Percentiles rank a stretch among this genome's conserved stretches.
Evolutionary conservation across 257 asterid species (phyloP).

Genomic region (Solanum piurae): DNA sequence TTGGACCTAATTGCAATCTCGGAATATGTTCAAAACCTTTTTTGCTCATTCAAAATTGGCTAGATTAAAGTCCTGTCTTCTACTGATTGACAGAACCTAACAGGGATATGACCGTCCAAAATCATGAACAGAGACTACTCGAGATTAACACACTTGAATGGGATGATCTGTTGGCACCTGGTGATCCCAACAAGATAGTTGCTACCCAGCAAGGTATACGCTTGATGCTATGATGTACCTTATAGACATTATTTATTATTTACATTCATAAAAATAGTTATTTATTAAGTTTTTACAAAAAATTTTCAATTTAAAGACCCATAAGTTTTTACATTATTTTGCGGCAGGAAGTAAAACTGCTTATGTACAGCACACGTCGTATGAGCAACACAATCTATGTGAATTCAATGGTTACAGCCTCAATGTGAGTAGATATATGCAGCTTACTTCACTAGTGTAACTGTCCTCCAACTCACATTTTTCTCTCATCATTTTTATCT

Average conservation of each 20-base stretch:
- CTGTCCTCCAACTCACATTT: background rate
- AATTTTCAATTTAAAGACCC: no score
- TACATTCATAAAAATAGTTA: background rate
- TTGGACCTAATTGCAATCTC: background rate
- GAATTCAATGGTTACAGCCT: conserved; percentile 24
- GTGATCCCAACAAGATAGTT: conserved; percentile 40
- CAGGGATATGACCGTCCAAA: conserved; percentile 28
- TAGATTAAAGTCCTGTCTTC: conserved; percentile 6
- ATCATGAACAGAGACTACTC: conserved; percentile 64
- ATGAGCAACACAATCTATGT: conserved; percentile 27
- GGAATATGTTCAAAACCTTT: background rate
- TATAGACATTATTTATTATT: background rate
- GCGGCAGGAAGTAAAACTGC: conserved; percentile 13
- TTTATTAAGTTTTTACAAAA: background rate
- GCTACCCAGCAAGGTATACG: conserved; percentile 51
- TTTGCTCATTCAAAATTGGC: background rate
- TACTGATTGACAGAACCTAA: conserved; percentile 40
- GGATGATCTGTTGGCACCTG: conserved; percentile 84
- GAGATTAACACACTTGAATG: conserved; percentile 95
- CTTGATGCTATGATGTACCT: background rate
- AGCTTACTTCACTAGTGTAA: background rate
- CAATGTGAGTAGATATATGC: conserved; percentile 36
- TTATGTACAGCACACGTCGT: background rate
- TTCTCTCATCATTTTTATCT: background rate
- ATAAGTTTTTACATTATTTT: background rate